A percentile compares a stretch with the other conserved stretches of the same genome.
These are phyloP conservation scores for Colletotrichum lindemuthianum DNA, from an alignment of 2,329 filamentous ascomycete species.

Conservation along the genomic window DNA sequence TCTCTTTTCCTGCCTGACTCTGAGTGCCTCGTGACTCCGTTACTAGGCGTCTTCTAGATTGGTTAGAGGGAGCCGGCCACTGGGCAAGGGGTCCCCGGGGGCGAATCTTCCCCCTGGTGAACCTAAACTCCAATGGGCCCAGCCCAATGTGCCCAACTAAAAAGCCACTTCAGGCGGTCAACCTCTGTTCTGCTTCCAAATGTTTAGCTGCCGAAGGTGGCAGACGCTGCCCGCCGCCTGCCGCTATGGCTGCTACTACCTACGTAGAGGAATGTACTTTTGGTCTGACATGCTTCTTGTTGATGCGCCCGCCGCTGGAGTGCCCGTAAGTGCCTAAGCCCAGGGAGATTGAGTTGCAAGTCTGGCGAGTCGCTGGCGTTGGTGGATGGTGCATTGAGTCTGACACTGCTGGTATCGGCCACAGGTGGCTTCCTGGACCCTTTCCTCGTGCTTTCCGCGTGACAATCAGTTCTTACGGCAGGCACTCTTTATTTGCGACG, in stretches of 20 bases:
- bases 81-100: slow-evolving; percentile 24
- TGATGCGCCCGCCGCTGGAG: not conserved
- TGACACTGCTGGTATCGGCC: too few relatives aligned
- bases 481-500: too few relatives aligned
- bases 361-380: too few relatives aligned
- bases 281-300: not conserved
- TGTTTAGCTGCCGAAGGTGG: slow-evolving; percentile 26
- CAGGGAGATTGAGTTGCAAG: too few relatives aligned
- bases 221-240: slow-evolving; percentile 15
- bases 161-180: slow-evolving; percentile 7
- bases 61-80: not conserved
- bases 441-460: too few relatives aligned
- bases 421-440: too few relatives aligned
- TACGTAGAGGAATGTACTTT: too few relatives aligned
- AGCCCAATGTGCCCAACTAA: slow-evolving; percentile 1
- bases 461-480: too few relatives aligned
- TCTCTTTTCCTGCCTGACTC: not conserved
- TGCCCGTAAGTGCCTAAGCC: too few relatives aligned
- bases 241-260: not conserved
- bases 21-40: not conserved
- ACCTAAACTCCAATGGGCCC: slow-evolving; percentile 17
- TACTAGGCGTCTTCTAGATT: not conserved
- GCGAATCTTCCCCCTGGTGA: not conserved
- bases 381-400: too few relatives aligned
- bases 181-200: slow-evolving; percentile 10